These are phyloP conservation scores for Penicillium sp. DNA, from an alignment of 2,329 filamentous ascomycete species.

Conservation along the genomic window DNA sequence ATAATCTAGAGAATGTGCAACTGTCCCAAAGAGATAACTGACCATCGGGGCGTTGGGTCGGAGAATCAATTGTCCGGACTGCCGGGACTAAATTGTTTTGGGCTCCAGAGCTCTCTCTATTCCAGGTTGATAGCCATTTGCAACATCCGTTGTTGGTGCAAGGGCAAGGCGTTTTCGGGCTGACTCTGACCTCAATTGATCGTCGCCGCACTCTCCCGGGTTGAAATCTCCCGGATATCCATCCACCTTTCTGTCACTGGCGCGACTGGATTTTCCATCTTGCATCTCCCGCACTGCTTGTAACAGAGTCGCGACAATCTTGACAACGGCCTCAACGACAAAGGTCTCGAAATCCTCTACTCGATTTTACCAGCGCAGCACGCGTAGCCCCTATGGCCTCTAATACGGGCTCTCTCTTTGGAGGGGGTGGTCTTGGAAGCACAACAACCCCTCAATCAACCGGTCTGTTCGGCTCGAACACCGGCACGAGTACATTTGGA, in stretches of 20 bases:
- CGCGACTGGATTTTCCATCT: neutral
- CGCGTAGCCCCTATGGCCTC: slow-evolving; percentile 17
- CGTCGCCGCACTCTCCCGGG: neutral
- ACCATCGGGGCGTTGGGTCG: too few species aligned
- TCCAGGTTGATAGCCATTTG: neutral
- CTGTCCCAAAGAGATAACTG: too few species aligned
- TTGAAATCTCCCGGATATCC: neutral
- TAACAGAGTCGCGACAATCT: neutral
- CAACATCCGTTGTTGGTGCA: neutral
- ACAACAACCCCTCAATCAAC: slow-evolving; percentile 27
- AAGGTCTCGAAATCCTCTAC: neutral
- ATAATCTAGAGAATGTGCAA: too few species aligned
- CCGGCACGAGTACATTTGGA: slow-evolving; percentile 32
- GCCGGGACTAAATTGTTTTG: slow-evolving; percentile 27
- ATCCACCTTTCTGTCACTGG: neutral
- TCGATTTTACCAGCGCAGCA: neutral
- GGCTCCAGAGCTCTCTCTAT: slow-evolving; percentile 15
- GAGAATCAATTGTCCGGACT: slow-evolving; percentile 24
- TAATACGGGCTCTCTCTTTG: slow-evolving; percentile 34
- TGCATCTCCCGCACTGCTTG: slow-evolving; percentile 18
- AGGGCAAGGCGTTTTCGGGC: neutral
- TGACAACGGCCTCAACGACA: neutral
- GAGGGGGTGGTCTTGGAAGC: slow-evolving; percentile 31
- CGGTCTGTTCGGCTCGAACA: slow-evolving; percentile 33
- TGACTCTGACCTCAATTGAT: neutral